Base-by-base conservation (phyloP, 116 monocot species). In the Trichopus zeylanicus region DNA sequence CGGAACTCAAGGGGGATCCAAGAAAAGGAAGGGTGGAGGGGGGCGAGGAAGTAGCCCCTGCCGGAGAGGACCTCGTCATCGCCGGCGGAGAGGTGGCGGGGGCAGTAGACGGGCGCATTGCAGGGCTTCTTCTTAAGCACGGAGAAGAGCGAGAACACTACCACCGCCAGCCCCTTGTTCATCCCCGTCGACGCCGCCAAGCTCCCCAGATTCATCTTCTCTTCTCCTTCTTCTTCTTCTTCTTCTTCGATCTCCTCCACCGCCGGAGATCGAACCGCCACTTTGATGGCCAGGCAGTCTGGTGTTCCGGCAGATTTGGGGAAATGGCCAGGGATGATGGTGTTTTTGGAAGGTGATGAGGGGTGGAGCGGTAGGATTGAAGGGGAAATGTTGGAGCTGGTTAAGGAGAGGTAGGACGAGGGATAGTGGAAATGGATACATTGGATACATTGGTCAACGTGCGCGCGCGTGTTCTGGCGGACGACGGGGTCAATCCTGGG, bases 61-160 rank as follows among this genome's bases (percentile, higher is more conserved):
- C 32, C 58, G 46, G 56, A 10, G 25, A 56, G 31, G 18, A 58
- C n/a, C n/a, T n/a, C n/a, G 7, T 52, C 61, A 12, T 71, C 68
- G n/a, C 52, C 56, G 29, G 62, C 49, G 33, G 83, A 76, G 46
- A 88, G 66, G 48, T 57, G 76, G 20, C 80, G 73, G n/a, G 83
- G 25, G 48, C 62, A 67, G 79, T 88, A 88, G 24, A 88, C 79
- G 0, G 79, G 73, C 7, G 87, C 76, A 34, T 55, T 76, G 29
- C 51, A 46, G 4, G 76, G 83, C 67, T 83, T 83, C 59, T 80
- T 79, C 68, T 88, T 88, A 16, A 88, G 60, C 13, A 88, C 67
- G 33, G 83, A 83, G 79, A 88, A 88, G 56, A 88, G 80, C 11
- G 76, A 70, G 33, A 88, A 76, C 53, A 77, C 46, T 32, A 88